These are phyloP conservation scores for Ganoderma boninense DNA, from an alignment of 1,284 basidiomycete genomes.

Conservation along the genomic window DNA sequence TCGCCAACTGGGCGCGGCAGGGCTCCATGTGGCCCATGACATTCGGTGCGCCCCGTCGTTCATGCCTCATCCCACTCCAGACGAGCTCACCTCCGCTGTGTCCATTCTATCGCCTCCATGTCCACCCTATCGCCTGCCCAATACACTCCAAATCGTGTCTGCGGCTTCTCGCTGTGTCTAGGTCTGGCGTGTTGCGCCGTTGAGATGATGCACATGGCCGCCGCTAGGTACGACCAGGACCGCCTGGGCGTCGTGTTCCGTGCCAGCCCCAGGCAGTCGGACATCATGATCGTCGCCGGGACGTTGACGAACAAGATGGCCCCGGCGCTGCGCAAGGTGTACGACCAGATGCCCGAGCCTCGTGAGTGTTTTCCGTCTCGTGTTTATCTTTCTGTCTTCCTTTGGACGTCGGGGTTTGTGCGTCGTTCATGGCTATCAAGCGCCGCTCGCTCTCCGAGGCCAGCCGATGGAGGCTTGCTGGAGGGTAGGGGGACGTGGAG, in stretches of 20 bases:
- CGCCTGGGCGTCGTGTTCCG: constrained; percentile 98
- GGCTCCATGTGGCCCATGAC: constrained; percentile 99
- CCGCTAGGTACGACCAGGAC: constrained; percentile 98
- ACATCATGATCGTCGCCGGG: constrained; percentile 99
- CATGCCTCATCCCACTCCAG: constrained; percentile 13
- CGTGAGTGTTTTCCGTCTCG: constrained; percentile 54
- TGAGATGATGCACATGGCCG: constrained; percentile 99
- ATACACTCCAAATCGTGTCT: neutral
- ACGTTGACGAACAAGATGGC: constrained; percentile 99
- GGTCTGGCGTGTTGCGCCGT: constrained; percentile 99
- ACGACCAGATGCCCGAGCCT: constrained; percentile 97
- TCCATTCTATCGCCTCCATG: neutral
- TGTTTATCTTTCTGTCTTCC: constrained; percentile 6
- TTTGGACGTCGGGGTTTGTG: constrained; percentile 9
- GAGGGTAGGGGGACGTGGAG: neutral
- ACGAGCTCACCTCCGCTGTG: constrained; percentile 16
- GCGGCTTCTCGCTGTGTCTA: constrained; percentile 38
- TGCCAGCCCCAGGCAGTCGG: constrained; percentile 96
- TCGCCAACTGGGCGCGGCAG: constrained; percentile 98
- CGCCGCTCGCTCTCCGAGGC: neutral
- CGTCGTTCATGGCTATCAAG: neutral
- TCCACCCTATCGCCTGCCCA: neutral
- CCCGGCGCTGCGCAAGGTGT: constrained; percentile 93
- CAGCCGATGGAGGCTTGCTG: neutral
- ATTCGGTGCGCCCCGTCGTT: constrained; percentile 66